phyloP scores from a whole-genome alignment of 352 stramenopile genomes.

The Pythium phragmiticola region DNA sequence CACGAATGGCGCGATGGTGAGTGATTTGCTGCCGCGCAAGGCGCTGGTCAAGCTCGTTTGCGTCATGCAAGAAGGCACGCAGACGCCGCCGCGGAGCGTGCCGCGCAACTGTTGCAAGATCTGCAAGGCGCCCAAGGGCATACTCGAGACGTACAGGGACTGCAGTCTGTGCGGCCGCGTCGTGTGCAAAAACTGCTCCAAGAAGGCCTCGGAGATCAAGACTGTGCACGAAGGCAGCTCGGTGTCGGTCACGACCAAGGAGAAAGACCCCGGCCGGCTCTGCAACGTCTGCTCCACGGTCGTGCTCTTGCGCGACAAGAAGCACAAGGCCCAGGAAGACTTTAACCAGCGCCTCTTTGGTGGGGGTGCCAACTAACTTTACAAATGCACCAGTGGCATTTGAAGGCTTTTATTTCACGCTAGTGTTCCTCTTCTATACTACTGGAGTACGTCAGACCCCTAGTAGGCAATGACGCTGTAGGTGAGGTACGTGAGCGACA shows the following conservation, averaged over 20 bases:
- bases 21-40: conserved; percentile 76
- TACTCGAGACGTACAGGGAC: conserved; percentile 73
- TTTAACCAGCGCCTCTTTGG: conserved; percentile 84
- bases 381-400: conserved; percentile 1
- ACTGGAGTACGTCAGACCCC: not conserved
- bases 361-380: conserved; percentile 58
- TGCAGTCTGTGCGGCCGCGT: conserved; percentile 75
- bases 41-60: conserved; percentile 73
- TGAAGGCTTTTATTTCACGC: no score
- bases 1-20: conserved; percentile 75
- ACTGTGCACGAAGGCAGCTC: conserved; percentile 26
- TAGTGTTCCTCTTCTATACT: not conserved
- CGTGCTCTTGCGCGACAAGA: conserved; percentile 69
- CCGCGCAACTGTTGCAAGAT: conserved; percentile 76
- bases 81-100: conserved; percentile 52
- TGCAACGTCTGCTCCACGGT: conserved; percentile 82
- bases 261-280: conserved; percentile 64
- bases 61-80: conserved; percentile 76
- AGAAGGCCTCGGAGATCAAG: conserved; percentile 73
- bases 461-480: conserved; percentile 40
- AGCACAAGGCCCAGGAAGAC: conserved; percentile 64
- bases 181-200: conserved; percentile 83
- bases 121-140: conserved; percentile 73
- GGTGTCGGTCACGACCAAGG: conserved; percentile 31
- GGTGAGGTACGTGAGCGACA: conserved; percentile 67